These are phyloP conservation scores for Polyporus tsugae DNA, from an alignment of 1,284 basidiomycete genomes.

Conservation along the genomic window DNA sequence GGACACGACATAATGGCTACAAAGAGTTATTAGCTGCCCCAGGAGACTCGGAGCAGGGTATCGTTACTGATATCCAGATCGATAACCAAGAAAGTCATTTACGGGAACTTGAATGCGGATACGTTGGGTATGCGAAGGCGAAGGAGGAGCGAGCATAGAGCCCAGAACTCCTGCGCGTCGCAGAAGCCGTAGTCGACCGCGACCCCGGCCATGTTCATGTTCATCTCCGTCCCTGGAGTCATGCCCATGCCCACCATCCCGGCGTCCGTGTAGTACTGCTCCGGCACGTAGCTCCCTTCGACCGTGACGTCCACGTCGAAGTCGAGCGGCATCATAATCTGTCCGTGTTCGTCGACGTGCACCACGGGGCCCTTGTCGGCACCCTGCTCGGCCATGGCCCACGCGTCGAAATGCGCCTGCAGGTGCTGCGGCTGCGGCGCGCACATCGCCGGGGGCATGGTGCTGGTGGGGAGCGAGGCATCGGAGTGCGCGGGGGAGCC, in stretches of 20 bases:
- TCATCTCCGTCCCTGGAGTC: slow-evolving; percentile 15
- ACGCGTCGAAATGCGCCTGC: slow-evolving; percentile 23
- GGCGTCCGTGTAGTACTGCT: slow-evolving; percentile 18
- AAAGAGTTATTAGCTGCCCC: slow-evolving; percentile 29
- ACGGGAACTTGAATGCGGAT: neutral
- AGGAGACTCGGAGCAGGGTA: neutral
- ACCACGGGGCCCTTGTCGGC: slow-evolving; percentile 6
- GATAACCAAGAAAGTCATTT: slow-evolving; percentile 13
- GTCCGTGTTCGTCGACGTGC: slow-evolving; percentile 16
- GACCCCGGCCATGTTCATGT: slow-evolving; percentile 9
- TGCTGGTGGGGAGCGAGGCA: slow-evolving; percentile 37
- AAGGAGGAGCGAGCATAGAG: slow-evolving; percentile 12
- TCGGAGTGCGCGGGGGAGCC: slow-evolving; percentile 55
- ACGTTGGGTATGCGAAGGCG: neutral
- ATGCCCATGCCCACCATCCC: slow-evolving; percentile 18
- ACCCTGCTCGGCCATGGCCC: slow-evolving; percentile 16
- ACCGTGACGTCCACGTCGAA: slow-evolving; percentile 21
- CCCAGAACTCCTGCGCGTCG: slow-evolving; percentile 26
- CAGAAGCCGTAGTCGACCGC: slow-evolving; percentile 27
- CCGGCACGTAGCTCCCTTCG: slow-evolving; percentile 19
- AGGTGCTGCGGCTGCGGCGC: slow-evolving; percentile 31
- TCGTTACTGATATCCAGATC: slow-evolving; percentile 8
- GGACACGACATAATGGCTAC: slow-evolving; percentile 27
- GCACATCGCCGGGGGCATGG: slow-evolving; percentile 16
- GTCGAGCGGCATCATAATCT: slow-evolving; percentile 5